Evolutionary conservation across 2,329 filamentous ascomycete genomes (phyloP).

Genomic region (Aspergillus pseudonomiae): DNA sequence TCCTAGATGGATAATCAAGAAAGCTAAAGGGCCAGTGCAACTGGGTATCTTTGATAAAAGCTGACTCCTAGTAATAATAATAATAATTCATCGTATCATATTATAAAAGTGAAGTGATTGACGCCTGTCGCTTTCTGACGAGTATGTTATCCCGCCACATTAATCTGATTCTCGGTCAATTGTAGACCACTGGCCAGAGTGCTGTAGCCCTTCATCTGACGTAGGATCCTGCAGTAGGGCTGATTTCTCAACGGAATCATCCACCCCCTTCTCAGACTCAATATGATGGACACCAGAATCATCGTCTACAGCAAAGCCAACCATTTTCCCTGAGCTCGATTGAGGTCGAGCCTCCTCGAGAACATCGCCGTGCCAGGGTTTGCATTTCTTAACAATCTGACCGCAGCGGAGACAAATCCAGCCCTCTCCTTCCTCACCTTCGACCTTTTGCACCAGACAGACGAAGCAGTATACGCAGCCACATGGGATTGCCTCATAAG

Average conservation of each 20-base stretch:
- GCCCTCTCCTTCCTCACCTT: slow-evolving; percentile 90
- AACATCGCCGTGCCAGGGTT: slow-evolving; percentile 90
- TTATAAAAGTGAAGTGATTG: background rate
- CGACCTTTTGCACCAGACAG: slow-evolving; percentile 85
- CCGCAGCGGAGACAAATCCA: slow-evolving; percentile 92
- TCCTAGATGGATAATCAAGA: background rate
- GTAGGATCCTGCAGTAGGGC: slow-evolving; percentile 32
- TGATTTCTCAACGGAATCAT: slow-evolving; percentile 15
- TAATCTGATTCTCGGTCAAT: slow-evolving; percentile 35
- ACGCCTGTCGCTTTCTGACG: background rate
- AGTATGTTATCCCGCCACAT: slow-evolving; percentile 5
- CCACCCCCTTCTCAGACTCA: slow-evolving; percentile 12
- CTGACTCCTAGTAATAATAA: background rate
- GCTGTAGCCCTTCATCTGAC: slow-evolving; percentile 37
- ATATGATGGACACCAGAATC: slow-evolving; percentile 19
- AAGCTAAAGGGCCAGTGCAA: background rate
- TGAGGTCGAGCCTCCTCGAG: slow-evolving; percentile 51
- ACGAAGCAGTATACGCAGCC: slow-evolving; percentile 95
- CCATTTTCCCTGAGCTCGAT: slow-evolving; percentile 42
- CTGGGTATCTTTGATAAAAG: slow-evolving; percentile 12
- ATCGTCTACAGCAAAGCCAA: slow-evolving; percentile 44
- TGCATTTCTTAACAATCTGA: slow-evolving; percentile 78
- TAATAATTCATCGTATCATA: slow-evolving; percentile 4
- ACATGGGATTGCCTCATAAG: slow-evolving; percentile 88
- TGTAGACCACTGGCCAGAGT: slow-evolving; percentile 43